Conservation (phyloP, 2,329 filamentous ascomycete species). For the Anisogramma anomala region DNA sequence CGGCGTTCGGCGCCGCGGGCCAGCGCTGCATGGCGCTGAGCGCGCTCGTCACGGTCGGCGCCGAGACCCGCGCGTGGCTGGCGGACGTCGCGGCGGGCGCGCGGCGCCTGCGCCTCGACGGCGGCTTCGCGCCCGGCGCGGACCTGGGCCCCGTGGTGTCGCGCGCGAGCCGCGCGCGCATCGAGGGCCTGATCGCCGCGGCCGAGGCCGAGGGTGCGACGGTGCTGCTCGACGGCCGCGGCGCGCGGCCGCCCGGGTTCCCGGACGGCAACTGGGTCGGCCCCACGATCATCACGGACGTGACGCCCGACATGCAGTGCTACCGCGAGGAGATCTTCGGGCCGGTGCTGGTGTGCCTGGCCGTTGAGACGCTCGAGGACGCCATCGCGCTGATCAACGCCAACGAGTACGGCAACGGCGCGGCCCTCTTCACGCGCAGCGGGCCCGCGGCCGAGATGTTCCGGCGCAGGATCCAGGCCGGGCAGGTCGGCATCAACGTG, state of each 20-base stretch:
- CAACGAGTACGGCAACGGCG: constrained; percentile 81
- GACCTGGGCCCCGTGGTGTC: constrained; percentile 77
- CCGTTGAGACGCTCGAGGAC: constrained; percentile 66
- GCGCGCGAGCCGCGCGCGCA: constrained; percentile 65
- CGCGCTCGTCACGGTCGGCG: constrained; percentile 70
- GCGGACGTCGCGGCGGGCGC: constrained; percentile 66
- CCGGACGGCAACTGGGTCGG: constrained; percentile 78
- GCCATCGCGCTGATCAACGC: constrained; percentile 72
- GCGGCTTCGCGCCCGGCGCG: constrained; percentile 68
- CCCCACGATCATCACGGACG: constrained; percentile 72
- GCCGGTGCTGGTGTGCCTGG: constrained; percentile 71
- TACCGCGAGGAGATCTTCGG: constrained; percentile 81
- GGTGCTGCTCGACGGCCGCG: constrained; percentile 70
- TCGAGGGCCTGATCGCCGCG: constrained; percentile 62
- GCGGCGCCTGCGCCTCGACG: constrained; percentile 61
- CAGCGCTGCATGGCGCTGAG: constrained; percentile 82
- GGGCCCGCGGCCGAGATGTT: constrained; percentile 68
- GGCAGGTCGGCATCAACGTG: constrained; percentile 78
- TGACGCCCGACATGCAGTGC: constrained; percentile 71
- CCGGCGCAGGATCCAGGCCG: constrained; percentile 70
- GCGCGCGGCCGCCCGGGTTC: constrained; percentile 64
- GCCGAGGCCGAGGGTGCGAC: constrained; percentile 73
- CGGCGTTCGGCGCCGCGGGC: constrained; percentile 74
- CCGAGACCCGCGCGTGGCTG: constrained; percentile 78
- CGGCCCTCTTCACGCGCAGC: constrained; percentile 71